A percentile compares a stretch with the other conserved stretches of the same genome.
phyloP scores from a whole-genome alignment of 1,139 yeast species.

The Candida mesenterica region DNA sequence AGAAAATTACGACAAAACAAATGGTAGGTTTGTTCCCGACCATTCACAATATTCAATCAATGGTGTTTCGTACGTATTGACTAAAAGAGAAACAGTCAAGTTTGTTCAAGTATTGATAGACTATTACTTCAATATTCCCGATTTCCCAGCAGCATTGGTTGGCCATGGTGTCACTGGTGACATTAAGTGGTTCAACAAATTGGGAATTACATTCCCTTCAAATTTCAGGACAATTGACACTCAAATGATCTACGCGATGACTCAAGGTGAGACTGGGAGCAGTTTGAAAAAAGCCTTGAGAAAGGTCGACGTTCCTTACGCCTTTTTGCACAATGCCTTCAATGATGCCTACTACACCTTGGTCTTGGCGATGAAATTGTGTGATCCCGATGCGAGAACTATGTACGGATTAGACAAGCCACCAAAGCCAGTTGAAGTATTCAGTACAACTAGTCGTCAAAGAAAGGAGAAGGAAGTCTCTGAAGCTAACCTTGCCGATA shows the following conservation, averaged over 20 bases:
- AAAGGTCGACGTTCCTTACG: constrained; percentile 56
- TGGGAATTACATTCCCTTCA: constrained; percentile 49
- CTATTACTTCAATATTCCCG: constrained; percentile 31
- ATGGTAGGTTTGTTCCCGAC: constrained; percentile 64
- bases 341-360: constrained; percentile 77
- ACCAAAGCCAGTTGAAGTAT: not conserved
- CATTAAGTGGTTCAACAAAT: constrained; percentile 45
- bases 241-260: constrained; percentile 42
- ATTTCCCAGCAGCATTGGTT: constrained; percentile 42
- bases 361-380: constrained; percentile 47
- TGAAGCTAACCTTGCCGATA: constrained; percentile 6
- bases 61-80: constrained; percentile 50
- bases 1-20: constrained; percentile 47
- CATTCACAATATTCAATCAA: constrained; percentile 56
- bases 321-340: constrained; percentile 76
- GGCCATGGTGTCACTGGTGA: constrained; percentile 75
- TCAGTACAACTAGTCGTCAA: constrained; percentile 1
- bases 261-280: constrained; percentile 43
- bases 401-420: constrained; percentile 23
- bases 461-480: constrained; percentile 4
- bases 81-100: constrained; percentile 30
- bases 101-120: constrained; percentile 45
- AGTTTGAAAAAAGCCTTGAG: constrained; percentile 53
- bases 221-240: constrained; percentile 50
- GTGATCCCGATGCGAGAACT: constrained; percentile 53